A percentile compares a stretch with the other conserved stretches of the same genome.
Evolutionary conservation across 208 protist species (phyloP).

Genomic region (Leishmania tropica): DNA sequence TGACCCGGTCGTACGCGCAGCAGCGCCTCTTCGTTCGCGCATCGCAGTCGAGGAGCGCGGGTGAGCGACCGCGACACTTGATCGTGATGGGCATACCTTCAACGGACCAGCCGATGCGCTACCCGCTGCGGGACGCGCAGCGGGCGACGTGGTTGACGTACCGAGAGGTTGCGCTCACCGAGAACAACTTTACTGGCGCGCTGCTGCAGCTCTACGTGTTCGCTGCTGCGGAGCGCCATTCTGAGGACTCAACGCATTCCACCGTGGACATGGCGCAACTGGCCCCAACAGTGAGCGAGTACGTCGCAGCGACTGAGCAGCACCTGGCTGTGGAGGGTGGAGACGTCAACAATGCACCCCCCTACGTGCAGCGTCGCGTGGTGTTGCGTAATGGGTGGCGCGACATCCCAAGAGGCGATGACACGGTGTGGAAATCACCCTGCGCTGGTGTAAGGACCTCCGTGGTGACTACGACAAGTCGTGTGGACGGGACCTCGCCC

Average conservation of each 20-base stretch:
- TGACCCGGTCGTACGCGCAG: too few relatives aligned
- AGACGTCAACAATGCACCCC: background rate
- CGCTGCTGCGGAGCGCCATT: conserved; percentile 11
- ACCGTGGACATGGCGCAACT: conserved; percentile 10
- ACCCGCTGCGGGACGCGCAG: conserved; percentile 32
- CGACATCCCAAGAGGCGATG: background rate
- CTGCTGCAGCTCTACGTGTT: conserved; percentile 35
- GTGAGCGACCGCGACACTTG: background rate
- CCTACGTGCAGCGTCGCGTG: background rate
- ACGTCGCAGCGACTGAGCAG: background rate
- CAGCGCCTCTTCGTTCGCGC: background rate
- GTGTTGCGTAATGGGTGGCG: background rate
- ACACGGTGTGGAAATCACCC: background rate
- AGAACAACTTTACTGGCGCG: conserved; percentile 33
- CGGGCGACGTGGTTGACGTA: conserved; percentile 47
- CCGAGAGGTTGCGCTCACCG: conserved; percentile 27
- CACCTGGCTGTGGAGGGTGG: background rate
- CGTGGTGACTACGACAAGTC: background rate
- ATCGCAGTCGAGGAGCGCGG: too few relatives aligned
- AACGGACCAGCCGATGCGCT: conserved; percentile 28
- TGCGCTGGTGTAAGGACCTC: background rate
- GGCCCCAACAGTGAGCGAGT: background rate
- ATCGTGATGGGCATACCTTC: conserved; percentile 51
- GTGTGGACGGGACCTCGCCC: background rate
- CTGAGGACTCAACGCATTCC: background rate